phyloP scores from a whole-genome alignment of 2,329 filamentous ascomycete species.

The Stromatinia cepivora region DNA sequence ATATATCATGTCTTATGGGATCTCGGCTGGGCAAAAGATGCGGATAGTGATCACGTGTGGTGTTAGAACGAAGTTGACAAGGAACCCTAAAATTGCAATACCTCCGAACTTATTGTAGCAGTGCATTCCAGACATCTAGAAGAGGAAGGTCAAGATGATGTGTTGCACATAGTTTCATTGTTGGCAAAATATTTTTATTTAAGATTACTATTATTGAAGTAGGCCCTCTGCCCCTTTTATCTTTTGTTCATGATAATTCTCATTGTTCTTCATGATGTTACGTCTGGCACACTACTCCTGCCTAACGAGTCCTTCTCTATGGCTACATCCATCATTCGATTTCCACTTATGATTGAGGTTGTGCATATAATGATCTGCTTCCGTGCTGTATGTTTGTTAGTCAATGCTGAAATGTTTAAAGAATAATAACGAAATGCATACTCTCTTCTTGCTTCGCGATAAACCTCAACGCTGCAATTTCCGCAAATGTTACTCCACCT shows the following conservation, averaged over 20 bases:
- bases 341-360: conserved; percentile 86
- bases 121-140: conserved; percentile 17
- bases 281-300: conserved; percentile 38
- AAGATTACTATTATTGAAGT: conserved; percentile 21
- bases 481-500: conserved; percentile 94
- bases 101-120: conserved; percentile 9
- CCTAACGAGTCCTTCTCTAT: conserved; percentile 59
- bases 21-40: conserved; percentile 28
- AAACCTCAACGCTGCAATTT: conserved; percentile 91
- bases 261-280: conserved; percentile 26
- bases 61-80: conserved; percentile 19
- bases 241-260: conserved; percentile 20
- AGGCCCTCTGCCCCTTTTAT: conserved; percentile 9
- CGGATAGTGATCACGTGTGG: conserved; percentile 35
- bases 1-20: conserved; percentile 33
- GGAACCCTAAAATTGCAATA: conserved; percentile 18
- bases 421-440: conserved; percentile 37
- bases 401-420: conserved; percentile 20
- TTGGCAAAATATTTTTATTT: conserved; percentile 16
- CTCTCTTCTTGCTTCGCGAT: conserved; percentile 81
- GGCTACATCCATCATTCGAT: conserved; percentile 82
- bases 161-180: conserved; percentile 6
- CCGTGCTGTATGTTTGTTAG: conserved; percentile 50
- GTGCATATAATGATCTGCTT: conserved; percentile 89
- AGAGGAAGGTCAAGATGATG: neutral